Base-by-base conservation (phyloP, 805 yeast species). In the fission yeast (Schizosaccharomyces pombe) region DNA sequence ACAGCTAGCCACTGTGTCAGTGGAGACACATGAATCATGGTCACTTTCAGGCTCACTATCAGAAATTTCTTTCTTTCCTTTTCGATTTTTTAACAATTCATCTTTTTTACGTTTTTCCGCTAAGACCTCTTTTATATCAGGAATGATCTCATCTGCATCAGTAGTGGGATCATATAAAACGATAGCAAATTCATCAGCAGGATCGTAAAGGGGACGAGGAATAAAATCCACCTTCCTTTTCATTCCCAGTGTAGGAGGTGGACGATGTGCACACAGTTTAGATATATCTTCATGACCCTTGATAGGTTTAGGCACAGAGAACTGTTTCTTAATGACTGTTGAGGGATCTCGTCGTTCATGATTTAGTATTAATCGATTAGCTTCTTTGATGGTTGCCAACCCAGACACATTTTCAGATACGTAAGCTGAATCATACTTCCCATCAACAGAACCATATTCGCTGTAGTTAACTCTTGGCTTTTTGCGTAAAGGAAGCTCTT, bases 191-290 rank as follows among this genome's bases (percentile, higher is more conserved):
- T 91, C 96, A 57, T 81, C 86, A 47, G 80, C 73, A 0, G 98
- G 98, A 67, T 91, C 98, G 64, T 89, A 93, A n/a, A 91, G 71
- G 0, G 98, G 93, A 56, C 86, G 70, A 3, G 97, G 94, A n/a
- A 84, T 82, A 54, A 84, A 67, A 29, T 66, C 66, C 1, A 76
- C 70, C 1, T 78, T 74, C 39, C 81, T 75, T 58, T 81, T 76
- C 56, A 86, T 85, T 0, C 98, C 98, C 57, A 89, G 70, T 0
- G 94, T 83, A 0, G 93, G 84, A 0, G 94, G 87, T 1, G 86
- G 61, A 6, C 56, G 56, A 9, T 54, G 32, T 30, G 16, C 16
- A 49, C 53, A 16, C n/a, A 24, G 4, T 26, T 28, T 40, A 9
- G 47, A 32, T 4, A 52, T 22, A 14, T 54, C 47, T 14, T 54